Base-by-base conservation (phyloP, 2,329 filamentous ascomycete species). In the Beauveria medogensis region DNA sequence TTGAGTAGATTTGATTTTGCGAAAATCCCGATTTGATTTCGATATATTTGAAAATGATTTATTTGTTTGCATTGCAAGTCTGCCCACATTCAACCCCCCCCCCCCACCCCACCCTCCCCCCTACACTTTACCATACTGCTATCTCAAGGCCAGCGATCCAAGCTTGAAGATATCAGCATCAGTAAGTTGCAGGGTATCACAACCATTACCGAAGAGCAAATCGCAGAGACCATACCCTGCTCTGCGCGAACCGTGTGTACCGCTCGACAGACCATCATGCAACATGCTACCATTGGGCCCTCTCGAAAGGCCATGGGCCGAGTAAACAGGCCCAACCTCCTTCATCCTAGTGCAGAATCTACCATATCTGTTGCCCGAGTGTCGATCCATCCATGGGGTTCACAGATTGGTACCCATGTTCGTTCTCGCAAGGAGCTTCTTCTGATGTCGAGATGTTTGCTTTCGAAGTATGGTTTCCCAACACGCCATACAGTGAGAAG, bases 261-360 rank as follows among this genome's bases (percentile, higher is more conserved):
- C 37, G 47, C 60, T 24, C 54, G 46, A 52, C 10, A 34, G n/a
- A 62, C 47, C 30, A 62, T 53, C 30, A 54, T 52, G 12, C 6
- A 43, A 54, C 24, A 62, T 59, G 37, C 53, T 47, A 58, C 53
- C n/a, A 62, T 59, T 20, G 46, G 51, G 18, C 54, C 44, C 18
- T 54, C 60, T 20, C 60, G 46, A 34, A 51, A 52, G 46, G 41
- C 52, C 16, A 59, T 20, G 20, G 46, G 60, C 22, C 54, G 46
- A 55, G 22, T 47, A 7, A 26, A 16, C 10, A 47, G 44, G 22
- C 44, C 14, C 37, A 47, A 16, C 9, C 10, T 26, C 22, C 5
- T 26, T n/a, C 40, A 47, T 26, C 12, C 12, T 47, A 16, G 9
- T 24, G 44, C 20, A 7, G 22, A 47, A 47, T 26, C 8, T 47